phyloP scores from a whole-genome alignment of 345 rosid genomes.

The Euphorbia pulcherrima region DNA sequence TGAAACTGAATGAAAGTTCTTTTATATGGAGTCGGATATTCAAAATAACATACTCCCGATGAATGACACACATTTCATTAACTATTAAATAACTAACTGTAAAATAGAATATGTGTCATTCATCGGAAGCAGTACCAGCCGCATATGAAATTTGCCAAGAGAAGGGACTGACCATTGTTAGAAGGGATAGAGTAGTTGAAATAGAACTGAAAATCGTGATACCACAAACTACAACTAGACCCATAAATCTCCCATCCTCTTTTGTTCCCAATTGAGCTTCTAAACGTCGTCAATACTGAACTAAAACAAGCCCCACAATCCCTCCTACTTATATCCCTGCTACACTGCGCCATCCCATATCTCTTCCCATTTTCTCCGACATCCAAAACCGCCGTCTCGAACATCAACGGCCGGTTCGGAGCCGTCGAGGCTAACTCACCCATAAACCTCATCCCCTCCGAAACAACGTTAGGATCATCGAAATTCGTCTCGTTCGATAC shows the following conservation, averaged over 20 bases:
- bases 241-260: slow-evolving; percentile 50
- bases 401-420: slow-evolving; percentile 29
- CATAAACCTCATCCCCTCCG: slow-evolving; percentile 30
- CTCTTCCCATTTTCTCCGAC: slow-evolving; percentile 36
- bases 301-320: slow-evolving; percentile 38
- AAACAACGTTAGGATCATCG: slow-evolving; percentile 32
- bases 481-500: slow-evolving; percentile 26
- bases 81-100: too few relatives aligned
- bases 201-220: slow-evolving; percentile 38
- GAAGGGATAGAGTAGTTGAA: slow-evolving; percentile 27
- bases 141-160: neutral
- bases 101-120: too few relatives aligned
- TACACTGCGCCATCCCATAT: slow-evolving; percentile 48
- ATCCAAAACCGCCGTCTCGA: slow-evolving; percentile 31
- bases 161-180: slow-evolving; percentile 24
- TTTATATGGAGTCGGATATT: too few relatives aligned
- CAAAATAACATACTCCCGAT: too few relatives aligned
- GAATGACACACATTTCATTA: too few relatives aligned
- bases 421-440: slow-evolving; percentile 26
- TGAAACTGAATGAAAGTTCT: too few relatives aligned
- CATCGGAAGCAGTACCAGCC: too few relatives aligned
- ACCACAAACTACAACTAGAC: slow-evolving; percentile 45
- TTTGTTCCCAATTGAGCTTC: slow-evolving; percentile 33
- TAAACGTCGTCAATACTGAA: slow-evolving; percentile 21
- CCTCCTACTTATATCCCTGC: slow-evolving; percentile 28